Percentiles rank a stretch among this genome's conserved stretches.
Conservation (phyloP, 2,329 filamentous ascomycete species). For the Ustulina deusta region DNA sequence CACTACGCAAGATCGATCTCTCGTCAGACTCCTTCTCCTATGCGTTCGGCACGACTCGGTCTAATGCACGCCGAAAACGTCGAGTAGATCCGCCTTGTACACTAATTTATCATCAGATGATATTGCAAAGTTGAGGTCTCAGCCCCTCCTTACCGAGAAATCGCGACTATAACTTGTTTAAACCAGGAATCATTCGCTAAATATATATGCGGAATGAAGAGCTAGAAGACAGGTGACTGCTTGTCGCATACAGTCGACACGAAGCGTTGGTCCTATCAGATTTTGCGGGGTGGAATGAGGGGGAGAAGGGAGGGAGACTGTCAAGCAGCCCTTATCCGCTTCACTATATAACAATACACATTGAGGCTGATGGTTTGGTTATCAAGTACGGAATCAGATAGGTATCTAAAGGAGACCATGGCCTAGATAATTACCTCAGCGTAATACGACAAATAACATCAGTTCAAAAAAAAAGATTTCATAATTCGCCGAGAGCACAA, state of each 20-base stretch:
- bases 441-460: background rate
- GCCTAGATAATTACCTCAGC: background rate
- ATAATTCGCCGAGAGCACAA: background rate
- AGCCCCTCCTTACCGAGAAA: background rate
- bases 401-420: background rate
- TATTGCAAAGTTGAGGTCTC: background rate
- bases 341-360: background rate
- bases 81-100: too few relatives aligned
- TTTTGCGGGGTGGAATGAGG: conserved; percentile 3
- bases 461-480: background rate
- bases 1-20: too few relatives aligned
- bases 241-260: background rate
- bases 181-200: background rate
- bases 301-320: background rate
- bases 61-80: too few relatives aligned
- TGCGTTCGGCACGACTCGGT: too few relatives aligned
- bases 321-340: background rate
- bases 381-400: background rate
- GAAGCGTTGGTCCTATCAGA: background rate
- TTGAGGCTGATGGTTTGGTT: background rate
- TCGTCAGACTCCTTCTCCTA: too few relatives aligned
- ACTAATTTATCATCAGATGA: background rate
- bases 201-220: background rate
- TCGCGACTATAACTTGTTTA: background rate
- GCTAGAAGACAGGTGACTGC: conserved; percentile 7